A percentile compares a stretch with the other conserved stretches of the same genome.
phyloP scores from a whole-genome alignment of 805 yeast genomes.

The Wickerhamiella azymoides region DNA sequence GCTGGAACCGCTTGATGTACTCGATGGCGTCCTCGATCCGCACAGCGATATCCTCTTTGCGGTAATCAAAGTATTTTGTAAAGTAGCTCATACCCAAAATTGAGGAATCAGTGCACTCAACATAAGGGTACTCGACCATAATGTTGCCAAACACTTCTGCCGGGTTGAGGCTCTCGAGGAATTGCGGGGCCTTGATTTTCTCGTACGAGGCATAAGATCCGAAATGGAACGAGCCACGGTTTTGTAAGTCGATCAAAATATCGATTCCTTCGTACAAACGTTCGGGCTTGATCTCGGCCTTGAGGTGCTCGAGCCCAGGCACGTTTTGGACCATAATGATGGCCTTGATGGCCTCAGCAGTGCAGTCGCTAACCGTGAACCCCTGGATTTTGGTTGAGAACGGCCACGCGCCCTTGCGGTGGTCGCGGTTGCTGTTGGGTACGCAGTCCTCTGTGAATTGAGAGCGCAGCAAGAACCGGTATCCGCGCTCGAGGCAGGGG shows the following conservation, averaged over 20 bases:
- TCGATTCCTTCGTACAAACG: slow-evolving; percentile 60
- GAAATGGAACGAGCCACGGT: slow-evolving; percentile 59
- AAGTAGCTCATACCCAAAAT: slow-evolving; percentile 80
- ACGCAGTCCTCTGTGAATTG: slow-evolving; percentile 76
- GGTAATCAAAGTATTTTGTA: slow-evolving; percentile 49
- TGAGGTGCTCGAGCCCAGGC: slow-evolving; percentile 36
- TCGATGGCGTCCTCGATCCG: slow-evolving; percentile 63
- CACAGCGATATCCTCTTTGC: slow-evolving; percentile 45
- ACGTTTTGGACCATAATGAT: slow-evolving; percentile 77
- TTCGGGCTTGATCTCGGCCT: slow-evolving; percentile 39
- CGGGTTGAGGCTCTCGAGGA: slow-evolving; percentile 70
- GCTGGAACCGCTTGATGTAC: slow-evolving; percentile 58
- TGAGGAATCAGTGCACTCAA: slow-evolving; percentile 93
- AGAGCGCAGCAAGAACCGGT: slow-evolving; percentile 58
- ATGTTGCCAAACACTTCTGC: slow-evolving; percentile 97
- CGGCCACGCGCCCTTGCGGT: slow-evolving; percentile 85
- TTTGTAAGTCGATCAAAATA: slow-evolving; percentile 61
- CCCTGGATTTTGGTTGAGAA: slow-evolving; percentile 94
- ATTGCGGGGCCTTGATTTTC: slow-evolving; percentile 62
- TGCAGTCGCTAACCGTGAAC: slow-evolving; percentile 90
- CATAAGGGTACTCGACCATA: slow-evolving; percentile 97
- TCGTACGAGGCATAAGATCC: slow-evolving; percentile 95
- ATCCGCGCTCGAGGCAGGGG: slow-evolving; percentile 49
- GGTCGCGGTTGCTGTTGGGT: slow-evolving; percentile 68
- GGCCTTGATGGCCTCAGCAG: slow-evolving; percentile 91